phyloP scores from a whole-genome alignment of 2,329 filamentous ascomycete genomes.

The Corynespora cassiicola region DNA sequence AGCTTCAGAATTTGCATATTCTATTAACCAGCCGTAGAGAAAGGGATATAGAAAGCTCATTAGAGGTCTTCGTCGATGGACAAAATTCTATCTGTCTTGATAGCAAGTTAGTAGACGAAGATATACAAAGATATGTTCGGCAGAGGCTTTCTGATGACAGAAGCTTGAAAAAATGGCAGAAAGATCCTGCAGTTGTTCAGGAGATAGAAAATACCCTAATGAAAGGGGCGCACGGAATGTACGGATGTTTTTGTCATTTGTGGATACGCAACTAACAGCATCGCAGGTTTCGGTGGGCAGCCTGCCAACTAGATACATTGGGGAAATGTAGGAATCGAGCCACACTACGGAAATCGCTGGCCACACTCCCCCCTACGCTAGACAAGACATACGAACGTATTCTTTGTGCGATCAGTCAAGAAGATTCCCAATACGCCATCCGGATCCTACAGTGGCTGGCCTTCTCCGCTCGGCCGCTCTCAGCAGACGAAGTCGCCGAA shows the following conservation, averaged over 20 bases:
- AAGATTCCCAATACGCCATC: conserved; percentile 20
- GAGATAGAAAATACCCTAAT: conserved; percentile 39
- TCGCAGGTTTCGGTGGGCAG: conserved; percentile 34
- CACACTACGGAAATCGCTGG: conserved; percentile 23
- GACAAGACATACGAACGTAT: conserved; percentile 38
- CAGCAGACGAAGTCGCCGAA: conserved; percentile 30
- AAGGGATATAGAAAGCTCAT: conserved; percentile 29
- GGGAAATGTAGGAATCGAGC: conserved; percentile 23
- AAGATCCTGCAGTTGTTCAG: conserved; percentile 27
- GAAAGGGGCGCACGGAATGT: conserved; percentile 32
- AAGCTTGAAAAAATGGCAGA: conserved; percentile 29
- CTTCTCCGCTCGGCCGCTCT: conserved; percentile 27
- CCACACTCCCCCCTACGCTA: conserved; percentile 26
- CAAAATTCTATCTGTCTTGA: conserved; percentile 26
- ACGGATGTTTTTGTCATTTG: conserved; percentile 9
- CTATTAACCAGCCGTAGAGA: conserved; percentile 37
- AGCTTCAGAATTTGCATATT: conserved; percentile 28
- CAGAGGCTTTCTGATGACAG: conserved; percentile 43
- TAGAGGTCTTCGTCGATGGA: conserved; percentile 17
- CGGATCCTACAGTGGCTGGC: conserved; percentile 33
- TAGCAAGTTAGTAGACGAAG: conserved; percentile 29
- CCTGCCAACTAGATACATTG: conserved; percentile 30
- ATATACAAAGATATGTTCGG: conserved; percentile 34
- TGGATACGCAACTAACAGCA: conserved; percentile 8
- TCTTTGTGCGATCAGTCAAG: conserved; percentile 22